phyloP scores from a whole-genome alignment of 257 asterid species.

The Solanum sejunctum region DNA sequence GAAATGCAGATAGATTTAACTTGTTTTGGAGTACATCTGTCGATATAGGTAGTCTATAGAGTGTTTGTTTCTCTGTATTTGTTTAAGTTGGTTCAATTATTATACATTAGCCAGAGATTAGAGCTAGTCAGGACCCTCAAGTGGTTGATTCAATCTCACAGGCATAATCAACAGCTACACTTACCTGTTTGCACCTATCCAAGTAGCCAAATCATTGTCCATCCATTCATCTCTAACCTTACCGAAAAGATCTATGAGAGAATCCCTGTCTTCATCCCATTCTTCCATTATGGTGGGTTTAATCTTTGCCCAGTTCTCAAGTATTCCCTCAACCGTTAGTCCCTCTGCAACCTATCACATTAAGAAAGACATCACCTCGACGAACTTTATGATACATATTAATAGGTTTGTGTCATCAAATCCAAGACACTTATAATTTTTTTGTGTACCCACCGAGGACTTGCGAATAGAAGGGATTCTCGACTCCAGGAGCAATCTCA shows the following conservation, averaged over 20 bases:
- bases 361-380: slow-evolving; percentile 10
- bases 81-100: not conserved
- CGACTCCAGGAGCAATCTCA: slow-evolving; percentile 74
- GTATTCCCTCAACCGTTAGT: slow-evolving; percentile 47
- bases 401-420: not conserved
- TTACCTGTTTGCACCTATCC: slow-evolving; percentile 87
- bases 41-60: not conserved
- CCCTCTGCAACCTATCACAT: slow-evolving; percentile 71
- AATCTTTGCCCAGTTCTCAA: slow-evolving; percentile 67
- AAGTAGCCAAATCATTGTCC: slow-evolving; percentile 55
- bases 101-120: not conserved
- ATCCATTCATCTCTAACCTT: slow-evolving; percentile 90
- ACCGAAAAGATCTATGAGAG: slow-evolving; percentile 68
- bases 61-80: not conserved
- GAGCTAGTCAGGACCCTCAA: not conserved
- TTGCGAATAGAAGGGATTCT: slow-evolving; percentile 58
- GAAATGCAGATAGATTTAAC: not conserved
- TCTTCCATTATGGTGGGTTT: slow-evolving; percentile 75
- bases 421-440: not conserved
- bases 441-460: slow-evolving; percentile 62
- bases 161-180: not conserved
- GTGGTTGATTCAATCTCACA: not conserved
- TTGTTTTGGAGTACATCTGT: not conserved
- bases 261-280: slow-evolving; percentile 74
- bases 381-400: slow-evolving; percentile 1